Conservation (phyloP, 2,329 filamentous ascomycete species). For the Colletotrichum echinochloae region DNA sequence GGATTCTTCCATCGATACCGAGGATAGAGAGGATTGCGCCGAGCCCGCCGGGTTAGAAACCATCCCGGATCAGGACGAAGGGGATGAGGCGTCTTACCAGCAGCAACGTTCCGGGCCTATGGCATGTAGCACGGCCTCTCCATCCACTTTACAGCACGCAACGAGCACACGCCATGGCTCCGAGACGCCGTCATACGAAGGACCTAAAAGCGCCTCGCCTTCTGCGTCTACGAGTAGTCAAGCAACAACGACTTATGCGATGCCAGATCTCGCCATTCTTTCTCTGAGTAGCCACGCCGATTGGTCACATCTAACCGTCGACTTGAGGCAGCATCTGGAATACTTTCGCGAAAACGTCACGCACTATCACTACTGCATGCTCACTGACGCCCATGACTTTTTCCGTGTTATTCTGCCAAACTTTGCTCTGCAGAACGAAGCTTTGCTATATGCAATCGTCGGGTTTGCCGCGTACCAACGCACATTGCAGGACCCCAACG, state of each 20-base stretch:
- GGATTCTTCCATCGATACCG: slow-evolving; percentile 66
- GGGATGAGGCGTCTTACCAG: slow-evolving; percentile 38
- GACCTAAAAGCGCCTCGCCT: slow-evolving; percentile 64
- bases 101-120: slow-evolving; percentile 46
- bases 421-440: slow-evolving; percentile 78
- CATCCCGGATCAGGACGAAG: slow-evolving; percentile 68
- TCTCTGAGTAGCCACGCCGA: slow-evolving; percentile 50
- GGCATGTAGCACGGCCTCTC: slow-evolving; percentile 54
- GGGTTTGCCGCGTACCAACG: slow-evolving; percentile 91
- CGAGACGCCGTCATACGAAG: slow-evolving; percentile 65
- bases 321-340: slow-evolving; percentile 81
- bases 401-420: slow-evolving; percentile 78
- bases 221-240: slow-evolving; percentile 60
- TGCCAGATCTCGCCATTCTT: slow-evolving; percentile 37
- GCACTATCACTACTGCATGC: slow-evolving; percentile 84
- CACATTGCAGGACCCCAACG: slow-evolving; percentile 76
- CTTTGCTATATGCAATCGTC: slow-evolving; percentile 86
- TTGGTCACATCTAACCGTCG: slow-evolving; percentile 71
- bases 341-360: slow-evolving; percentile 85
- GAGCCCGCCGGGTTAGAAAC: slow-evolving; percentile 58
- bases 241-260: slow-evolving; percentile 47
- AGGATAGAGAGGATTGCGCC: slow-evolving; percentile 58
- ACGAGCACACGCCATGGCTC: slow-evolving; percentile 58
- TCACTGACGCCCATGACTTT: slow-evolving; percentile 78
- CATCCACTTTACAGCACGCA: slow-evolving; percentile 50